These are phyloP conservation scores for Aegilops speltoides DNA, from an alignment of 176 grass and related monocot genomes.

Conservation along the genomic window DNA sequence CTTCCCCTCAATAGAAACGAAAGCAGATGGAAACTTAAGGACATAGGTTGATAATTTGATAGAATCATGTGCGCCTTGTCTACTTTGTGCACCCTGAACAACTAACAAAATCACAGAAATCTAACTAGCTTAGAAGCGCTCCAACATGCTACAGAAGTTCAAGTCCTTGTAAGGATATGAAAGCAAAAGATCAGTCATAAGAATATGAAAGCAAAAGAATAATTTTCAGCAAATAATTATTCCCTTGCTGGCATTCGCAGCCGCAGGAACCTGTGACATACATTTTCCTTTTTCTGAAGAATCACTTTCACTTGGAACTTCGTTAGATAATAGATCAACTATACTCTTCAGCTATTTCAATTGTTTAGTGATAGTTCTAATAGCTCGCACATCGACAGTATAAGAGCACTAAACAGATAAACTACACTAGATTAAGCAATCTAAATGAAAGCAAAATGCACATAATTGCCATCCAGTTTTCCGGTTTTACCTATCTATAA, in stretches of 20 bases:
- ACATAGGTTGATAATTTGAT: background rate
- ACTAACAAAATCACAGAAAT: background rate
- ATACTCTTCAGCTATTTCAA: background rate
- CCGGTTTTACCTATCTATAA: conserved; percentile 82
- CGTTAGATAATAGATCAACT: background rate
- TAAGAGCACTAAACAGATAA: background rate
- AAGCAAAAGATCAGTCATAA: background rate
- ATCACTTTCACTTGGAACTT: background rate
- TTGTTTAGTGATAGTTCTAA: background rate
- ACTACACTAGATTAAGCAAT: background rate
- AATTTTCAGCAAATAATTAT: background rate
- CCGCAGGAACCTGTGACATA: background rate
- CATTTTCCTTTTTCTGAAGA: background rate
- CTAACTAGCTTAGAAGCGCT: background rate
- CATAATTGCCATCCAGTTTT: background rate
- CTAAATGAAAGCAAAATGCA: background rate
- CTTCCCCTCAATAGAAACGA: background rate
- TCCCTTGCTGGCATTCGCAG: background rate
- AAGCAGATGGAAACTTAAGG: background rate
- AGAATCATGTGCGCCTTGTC: background rate
- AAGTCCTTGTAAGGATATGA: background rate
- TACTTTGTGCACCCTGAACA: background rate
- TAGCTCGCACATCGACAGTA: background rate
- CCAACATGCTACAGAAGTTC: background rate
- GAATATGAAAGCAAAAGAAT: background rate